phyloP scores from a whole-genome alignment of 306 rosid genomes.

The Inga leiocalycina region DNA sequence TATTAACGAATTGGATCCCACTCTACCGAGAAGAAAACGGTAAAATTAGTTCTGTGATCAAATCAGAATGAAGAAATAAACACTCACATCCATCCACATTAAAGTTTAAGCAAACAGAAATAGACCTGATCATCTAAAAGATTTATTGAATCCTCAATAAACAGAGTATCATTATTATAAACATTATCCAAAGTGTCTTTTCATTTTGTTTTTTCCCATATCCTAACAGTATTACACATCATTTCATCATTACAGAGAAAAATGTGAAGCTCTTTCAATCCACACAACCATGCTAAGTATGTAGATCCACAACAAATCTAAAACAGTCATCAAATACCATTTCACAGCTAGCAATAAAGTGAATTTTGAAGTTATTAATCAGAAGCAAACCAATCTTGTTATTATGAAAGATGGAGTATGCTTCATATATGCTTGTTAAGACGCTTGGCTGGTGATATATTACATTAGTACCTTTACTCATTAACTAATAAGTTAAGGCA shows the following conservation, averaged over 20 bases:
- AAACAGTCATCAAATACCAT: not conserved
- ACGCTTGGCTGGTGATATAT: not conserved
- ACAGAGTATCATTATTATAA: not conserved
- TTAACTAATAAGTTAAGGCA: slow-evolving; percentile 9
- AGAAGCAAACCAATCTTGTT: not conserved
- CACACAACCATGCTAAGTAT: not conserved
- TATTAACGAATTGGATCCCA: too few species aligned
- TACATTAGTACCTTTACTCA: not conserved
- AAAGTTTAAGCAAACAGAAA: too few species aligned
- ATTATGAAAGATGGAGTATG: slow-evolving; percentile 11
- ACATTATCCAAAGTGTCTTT: not conserved
- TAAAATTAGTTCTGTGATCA: too few species aligned
- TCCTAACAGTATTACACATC: not conserved
- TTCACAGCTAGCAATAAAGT: not conserved
- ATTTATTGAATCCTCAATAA: too few species aligned
- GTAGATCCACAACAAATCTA: not conserved
- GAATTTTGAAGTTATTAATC: slow-evolving; percentile 18
- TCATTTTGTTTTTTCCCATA: not conserved
- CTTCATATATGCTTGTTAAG: slow-evolving; percentile 5
- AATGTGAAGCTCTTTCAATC: not conserved
- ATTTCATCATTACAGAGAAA: not conserved
- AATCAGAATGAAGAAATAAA: too few species aligned
- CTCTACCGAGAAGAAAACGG: too few species aligned
- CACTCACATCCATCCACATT: too few species aligned
- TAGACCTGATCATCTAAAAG: too few species aligned